These are phyloP conservation scores for Aspergillus aculeatus DNA, from an alignment of 2,329 filamentous ascomycete species.

Conservation along the genomic window DNA sequence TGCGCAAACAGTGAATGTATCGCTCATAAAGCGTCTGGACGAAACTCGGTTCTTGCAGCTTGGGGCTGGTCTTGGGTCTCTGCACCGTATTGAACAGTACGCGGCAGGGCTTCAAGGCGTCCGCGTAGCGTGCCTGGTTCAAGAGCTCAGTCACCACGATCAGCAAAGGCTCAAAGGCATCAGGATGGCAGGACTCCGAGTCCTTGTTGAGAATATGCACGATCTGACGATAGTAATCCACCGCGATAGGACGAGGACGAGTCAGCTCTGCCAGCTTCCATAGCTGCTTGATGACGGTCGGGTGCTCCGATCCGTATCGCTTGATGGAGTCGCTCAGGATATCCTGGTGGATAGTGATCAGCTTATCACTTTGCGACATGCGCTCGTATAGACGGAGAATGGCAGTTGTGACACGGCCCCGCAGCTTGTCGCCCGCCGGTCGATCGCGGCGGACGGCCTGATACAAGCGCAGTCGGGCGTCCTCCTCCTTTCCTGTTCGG, in stretches of 20 bases:
- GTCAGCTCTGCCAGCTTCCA: conserved; percentile 39
- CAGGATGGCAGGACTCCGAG: conserved; percentile 31
- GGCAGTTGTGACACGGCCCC: conserved; percentile 25
- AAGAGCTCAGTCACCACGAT: conserved; percentile 39
- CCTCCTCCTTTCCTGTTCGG: conserved; percentile 35
- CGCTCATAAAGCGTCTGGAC: conserved; percentile 33
- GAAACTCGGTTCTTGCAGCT: conserved; percentile 36
- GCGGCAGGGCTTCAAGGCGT: conserved; percentile 35
- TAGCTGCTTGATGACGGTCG: conserved; percentile 36
- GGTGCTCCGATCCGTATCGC: conserved; percentile 34
- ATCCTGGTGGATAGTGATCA: conserved; percentile 39
- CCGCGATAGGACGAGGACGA: conserved; percentile 32
- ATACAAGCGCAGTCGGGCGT: conserved; percentile 37
- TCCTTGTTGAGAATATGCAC: conserved; percentile 39
- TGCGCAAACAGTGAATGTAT: conserved; percentile 37
- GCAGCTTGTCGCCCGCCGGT: conserved; percentile 30
- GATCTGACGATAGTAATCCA: conserved; percentile 41
- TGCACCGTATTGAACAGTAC: conserved; percentile 38
- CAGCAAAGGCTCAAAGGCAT: conserved; percentile 39
- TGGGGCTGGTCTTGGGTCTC: conserved; percentile 29
- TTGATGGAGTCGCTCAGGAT: conserved; percentile 37
- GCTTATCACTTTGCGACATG: conserved; percentile 32
- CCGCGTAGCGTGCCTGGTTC: conserved; percentile 36
- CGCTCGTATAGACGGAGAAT: conserved; percentile 33
- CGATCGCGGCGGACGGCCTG: conserved; percentile 29